Percentiles rank a stretch among this genome's conserved stretches.
phyloP scores from a whole-genome alignment of 2,329 filamentous ascomycete genomes.

The Penicillium sp. region DNA sequence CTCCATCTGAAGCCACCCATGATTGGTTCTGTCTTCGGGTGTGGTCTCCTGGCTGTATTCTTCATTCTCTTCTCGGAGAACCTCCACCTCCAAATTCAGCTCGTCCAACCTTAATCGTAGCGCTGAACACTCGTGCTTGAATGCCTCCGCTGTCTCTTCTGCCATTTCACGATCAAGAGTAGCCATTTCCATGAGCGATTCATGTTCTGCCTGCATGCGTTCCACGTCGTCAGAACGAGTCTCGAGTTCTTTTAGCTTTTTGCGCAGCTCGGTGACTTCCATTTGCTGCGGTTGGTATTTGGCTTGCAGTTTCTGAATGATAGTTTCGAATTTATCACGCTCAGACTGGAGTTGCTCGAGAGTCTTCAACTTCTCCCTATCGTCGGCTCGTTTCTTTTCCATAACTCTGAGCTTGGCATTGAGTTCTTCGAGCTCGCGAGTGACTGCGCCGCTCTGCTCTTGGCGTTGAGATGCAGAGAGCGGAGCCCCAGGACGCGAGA shows the following conservation, averaged over 20 bases:
- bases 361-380: constrained; percentile 78
- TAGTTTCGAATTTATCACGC: constrained; percentile 61
- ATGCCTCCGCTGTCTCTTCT: constrained; percentile 82
- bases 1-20: constrained; percentile 90
- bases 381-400: constrained; percentile 82
- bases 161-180: constrained; percentile 94
- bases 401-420: constrained; percentile 83
- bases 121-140: constrained; percentile 76
- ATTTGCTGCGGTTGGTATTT: constrained; percentile 85
- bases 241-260: constrained; percentile 74
- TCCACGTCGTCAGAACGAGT: constrained; percentile 68
- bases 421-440: constrained; percentile 77
- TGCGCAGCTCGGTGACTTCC: constrained; percentile 74
- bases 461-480: constrained; percentile 43
- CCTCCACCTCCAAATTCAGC: constrained; percentile 81
- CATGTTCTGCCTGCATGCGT: constrained; percentile 76
- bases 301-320: constrained; percentile 85
- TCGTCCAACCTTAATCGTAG: constrained; percentile 78
- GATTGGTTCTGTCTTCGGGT: constrained; percentile 79
- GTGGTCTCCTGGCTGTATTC: constrained; percentile 83
- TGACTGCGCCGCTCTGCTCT: constrained; percentile 49
- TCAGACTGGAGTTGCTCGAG: constrained; percentile 70
- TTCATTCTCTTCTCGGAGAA: constrained; percentile 81
- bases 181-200: constrained; percentile 79
- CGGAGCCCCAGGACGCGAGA: constrained; percentile 29